Percentiles rank a stretch among this genome's conserved stretches.
Conservation (phyloP, 140 eudicot species). For the Bidens hawaiensis region DNA sequence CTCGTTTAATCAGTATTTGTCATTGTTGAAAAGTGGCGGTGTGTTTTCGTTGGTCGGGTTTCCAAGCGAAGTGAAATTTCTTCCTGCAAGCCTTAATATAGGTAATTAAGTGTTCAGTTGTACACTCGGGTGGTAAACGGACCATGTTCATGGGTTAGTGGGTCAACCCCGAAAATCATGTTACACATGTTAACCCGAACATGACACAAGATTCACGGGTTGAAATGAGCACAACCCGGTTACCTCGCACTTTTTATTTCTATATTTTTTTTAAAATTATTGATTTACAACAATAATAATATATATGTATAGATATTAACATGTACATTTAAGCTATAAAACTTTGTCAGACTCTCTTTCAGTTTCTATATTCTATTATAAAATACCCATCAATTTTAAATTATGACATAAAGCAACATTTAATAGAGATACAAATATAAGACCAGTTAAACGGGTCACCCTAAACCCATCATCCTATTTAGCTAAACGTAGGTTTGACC, state of each 20-base stretch:
- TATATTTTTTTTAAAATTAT: too few species aligned
- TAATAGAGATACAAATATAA: too few species aligned
- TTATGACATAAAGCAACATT: too few species aligned
- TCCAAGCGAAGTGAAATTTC: conserved; percentile 75
- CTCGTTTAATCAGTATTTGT: conserved; percentile 60
- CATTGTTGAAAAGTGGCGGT: conserved; percentile 69
- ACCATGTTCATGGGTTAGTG: not conserved
- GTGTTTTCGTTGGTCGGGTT: conserved; percentile 67
- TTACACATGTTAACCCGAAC: not conserved
- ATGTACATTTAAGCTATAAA: not conserved
- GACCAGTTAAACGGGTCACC: too few species aligned
- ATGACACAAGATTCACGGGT: too few species aligned
- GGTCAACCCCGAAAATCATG: not conserved
- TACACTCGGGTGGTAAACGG: not conserved
- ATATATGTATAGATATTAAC: too few species aligned
- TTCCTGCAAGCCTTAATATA: conserved; percentile 44
- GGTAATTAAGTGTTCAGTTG: conserved; percentile 35
- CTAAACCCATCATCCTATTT: too few species aligned
- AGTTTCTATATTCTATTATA: too few species aligned
- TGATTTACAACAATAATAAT: too few species aligned
- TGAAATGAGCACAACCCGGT: too few species aligned
- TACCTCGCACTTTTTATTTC: not conserved
- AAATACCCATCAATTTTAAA: not conserved
- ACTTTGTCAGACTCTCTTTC: not conserved
- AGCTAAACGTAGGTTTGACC: not conserved